Evolutionary conservation across 345 rosid genomes (phyloP).

Genomic region (Sapria himalayana): DNA sequence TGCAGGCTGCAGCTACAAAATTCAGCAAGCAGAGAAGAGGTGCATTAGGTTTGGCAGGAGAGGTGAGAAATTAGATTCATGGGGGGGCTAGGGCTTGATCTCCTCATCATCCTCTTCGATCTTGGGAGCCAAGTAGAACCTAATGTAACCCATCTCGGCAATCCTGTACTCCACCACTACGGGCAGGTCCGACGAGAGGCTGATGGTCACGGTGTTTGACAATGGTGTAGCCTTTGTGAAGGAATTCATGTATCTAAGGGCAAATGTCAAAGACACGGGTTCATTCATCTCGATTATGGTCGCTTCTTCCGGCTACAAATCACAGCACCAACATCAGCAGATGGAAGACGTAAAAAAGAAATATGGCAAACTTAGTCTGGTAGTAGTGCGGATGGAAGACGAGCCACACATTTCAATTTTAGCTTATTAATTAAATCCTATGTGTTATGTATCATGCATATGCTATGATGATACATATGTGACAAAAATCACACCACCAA

Average conservation of each 20-base stretch:
- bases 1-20: too few relatives aligned
- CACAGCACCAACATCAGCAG: slow-evolving; percentile 5
- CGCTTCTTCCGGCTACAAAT: slow-evolving; percentile 82
- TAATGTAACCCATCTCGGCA: slow-evolving; percentile 94
- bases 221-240: slow-evolving; percentile 90
- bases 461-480: too few relatives aligned
- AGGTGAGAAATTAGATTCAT: too few relatives aligned
- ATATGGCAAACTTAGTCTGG: too few relatives aligned
- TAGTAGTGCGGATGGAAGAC: too few relatives aligned
- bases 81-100: slow-evolving; percentile 37
- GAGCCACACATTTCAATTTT: too few relatives aligned
- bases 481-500: too few relatives aligned
- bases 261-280: slow-evolving; percentile 83
- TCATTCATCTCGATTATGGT: slow-evolving; percentile 78
- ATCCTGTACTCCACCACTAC: slow-evolving; percentile 93
- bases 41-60: too few relatives aligned
- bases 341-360: background rate
- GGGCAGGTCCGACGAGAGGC: slow-evolving; percentile 85
- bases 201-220: slow-evolving; percentile 65
- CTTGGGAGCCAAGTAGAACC: slow-evolving; percentile 95
- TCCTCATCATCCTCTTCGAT: slow-evolving; percentile 94
- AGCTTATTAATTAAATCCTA: too few relatives aligned
- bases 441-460: too few relatives aligned
- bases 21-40: too few relatives aligned
- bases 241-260: slow-evolving; percentile 88